A percentile compares a stretch with the other conserved stretches of the same genome.
These are phyloP conservation scores for Pseudogymnoascus pannorum DNA, from an alignment of 2,329 filamentous ascomycete genomes.

Conservation along the genomic window DNA sequence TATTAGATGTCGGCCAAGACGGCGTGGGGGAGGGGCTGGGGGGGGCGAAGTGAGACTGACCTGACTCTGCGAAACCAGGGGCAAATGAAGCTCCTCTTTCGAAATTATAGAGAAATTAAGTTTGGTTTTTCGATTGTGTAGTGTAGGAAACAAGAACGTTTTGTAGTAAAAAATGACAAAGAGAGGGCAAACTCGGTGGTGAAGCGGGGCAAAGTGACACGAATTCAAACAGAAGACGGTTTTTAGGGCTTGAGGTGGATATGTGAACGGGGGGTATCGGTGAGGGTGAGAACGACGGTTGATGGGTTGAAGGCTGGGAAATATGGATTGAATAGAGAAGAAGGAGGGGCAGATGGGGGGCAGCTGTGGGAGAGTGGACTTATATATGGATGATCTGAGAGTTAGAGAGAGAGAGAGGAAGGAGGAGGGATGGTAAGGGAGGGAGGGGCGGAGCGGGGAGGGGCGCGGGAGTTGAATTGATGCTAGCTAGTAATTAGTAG, in stretches of 20 bases:
- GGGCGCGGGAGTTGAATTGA: not conserved
- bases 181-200: not conserved
- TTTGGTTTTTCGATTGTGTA: not conserved
- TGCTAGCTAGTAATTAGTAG: not conserved
- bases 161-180: not conserved
- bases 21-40: not conserved
- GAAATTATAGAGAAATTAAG: not conserved
- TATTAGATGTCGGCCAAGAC: not conserved
- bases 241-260: not conserved
- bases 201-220: not conserved
- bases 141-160: not conserved
- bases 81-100: not conserved
- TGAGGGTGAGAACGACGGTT: not conserved
- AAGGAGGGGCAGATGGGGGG: not conserved
- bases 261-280: not conserved
- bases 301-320: not conserved
- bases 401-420: too few relatives aligned
- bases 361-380: not conserved
- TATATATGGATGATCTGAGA: not conserved
- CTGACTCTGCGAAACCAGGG: not conserved
- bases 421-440: not conserved
- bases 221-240: not conserved
- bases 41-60: not conserved
- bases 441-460: not conserved
- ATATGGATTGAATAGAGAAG: not conserved